Evolutionary conservation across 1,139 yeast genomes (phyloP).

Genomic region (Yamadazyma jaroonii): DNA sequence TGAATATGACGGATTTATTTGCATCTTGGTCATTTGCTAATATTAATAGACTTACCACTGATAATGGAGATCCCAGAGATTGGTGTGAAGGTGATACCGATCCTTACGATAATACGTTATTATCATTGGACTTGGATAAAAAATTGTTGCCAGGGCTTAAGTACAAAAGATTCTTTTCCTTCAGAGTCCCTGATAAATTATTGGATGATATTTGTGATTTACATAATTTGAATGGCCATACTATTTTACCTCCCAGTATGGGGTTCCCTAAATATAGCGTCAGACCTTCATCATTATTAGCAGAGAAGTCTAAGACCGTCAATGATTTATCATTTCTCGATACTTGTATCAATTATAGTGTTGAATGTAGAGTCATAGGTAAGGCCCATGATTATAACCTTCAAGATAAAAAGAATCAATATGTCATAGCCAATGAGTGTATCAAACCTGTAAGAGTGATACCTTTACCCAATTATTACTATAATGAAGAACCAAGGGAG

Average conservation of each 20-base stretch:
- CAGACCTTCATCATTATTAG: slow-evolving; percentile 23
- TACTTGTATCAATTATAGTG: slow-evolving; percentile 35
- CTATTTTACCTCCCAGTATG: slow-evolving; percentile 37
- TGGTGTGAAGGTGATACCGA: slow-evolving; percentile 50
- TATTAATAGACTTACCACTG: slow-evolving; percentile 43
- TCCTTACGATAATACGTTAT: slow-evolving; percentile 37
- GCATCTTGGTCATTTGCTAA: slow-evolving; percentile 50
- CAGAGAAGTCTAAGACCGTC: slow-evolving; percentile 18
- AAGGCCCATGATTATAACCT: slow-evolving; percentile 34
- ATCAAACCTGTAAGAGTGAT: slow-evolving; percentile 35
- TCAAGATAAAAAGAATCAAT: slow-evolving; percentile 25
- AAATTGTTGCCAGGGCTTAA: slow-evolving; percentile 37
- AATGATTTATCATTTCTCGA: slow-evolving; percentile 41
- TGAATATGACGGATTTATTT: slow-evolving; percentile 45
- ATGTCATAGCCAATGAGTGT: slow-evolving; percentile 37
- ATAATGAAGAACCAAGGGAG: slow-evolving; percentile 20
- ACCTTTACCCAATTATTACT: slow-evolving; percentile 26
- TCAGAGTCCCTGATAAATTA: slow-evolving; percentile 40
- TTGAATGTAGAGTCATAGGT: slow-evolving; percentile 44
- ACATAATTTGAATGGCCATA: slow-evolving; percentile 35
- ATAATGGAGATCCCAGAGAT: slow-evolving; percentile 48
- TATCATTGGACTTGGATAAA: slow-evolving; percentile 39
- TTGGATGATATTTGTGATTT: slow-evolving; percentile 40
- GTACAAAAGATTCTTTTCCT: slow-evolving; percentile 43
- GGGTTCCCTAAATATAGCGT: slow-evolving; percentile 28